Base-by-base conservation (phyloP, 352 stramenopile genomes). In the Globisporangium apiculatum region DNA sequence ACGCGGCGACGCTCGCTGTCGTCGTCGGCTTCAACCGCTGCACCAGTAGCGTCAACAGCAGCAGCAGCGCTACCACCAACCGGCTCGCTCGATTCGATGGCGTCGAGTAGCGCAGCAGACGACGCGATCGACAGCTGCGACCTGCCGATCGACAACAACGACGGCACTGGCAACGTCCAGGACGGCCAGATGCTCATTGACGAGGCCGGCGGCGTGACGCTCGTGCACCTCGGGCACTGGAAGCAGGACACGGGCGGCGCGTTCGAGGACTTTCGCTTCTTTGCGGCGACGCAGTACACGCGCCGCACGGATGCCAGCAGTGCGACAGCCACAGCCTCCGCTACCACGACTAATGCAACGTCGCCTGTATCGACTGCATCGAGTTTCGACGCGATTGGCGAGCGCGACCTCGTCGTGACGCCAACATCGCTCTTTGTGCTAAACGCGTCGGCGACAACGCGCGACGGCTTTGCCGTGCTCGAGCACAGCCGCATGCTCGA, bases 321-420 rank as follows among this genome's bases (percentile, higher is more conserved):
- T 17, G 9, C 15, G 14, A 45, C 31, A 11, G 7, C 15, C 17
- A 9, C 8, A 45, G 6, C 31, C 50, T 8, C n/a, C 18, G 12
- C 15, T 11, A n/a, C 18, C 15, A 35, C 45, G 45, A 31, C 37
- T 46, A 47, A 18, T 31, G 12, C 11, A 24, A 4, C 12, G 1
- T 15, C 38, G 5, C 1, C 38, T 4, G 31, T n/a, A 43, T 10
- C 7, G 36, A n/a, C 11, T 37, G 54, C 37, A 12, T 37, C 45
- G 4, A 58, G 38, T 37, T 49, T 72, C 6, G 51, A 70, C 41
- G 64, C 68, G 17, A 59, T 88, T 3, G 79, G 79, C 3, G 71
- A 87, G 48, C 74, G 84, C 12, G 79, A 94, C 43, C 67, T 94
- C 11, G 79, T 94, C 10, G 68, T 94, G 35, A 88, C 79, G 0